phyloP scores from a whole-genome alignment of 305 asterid genomes.

The Fraxinus ornus region DNA sequence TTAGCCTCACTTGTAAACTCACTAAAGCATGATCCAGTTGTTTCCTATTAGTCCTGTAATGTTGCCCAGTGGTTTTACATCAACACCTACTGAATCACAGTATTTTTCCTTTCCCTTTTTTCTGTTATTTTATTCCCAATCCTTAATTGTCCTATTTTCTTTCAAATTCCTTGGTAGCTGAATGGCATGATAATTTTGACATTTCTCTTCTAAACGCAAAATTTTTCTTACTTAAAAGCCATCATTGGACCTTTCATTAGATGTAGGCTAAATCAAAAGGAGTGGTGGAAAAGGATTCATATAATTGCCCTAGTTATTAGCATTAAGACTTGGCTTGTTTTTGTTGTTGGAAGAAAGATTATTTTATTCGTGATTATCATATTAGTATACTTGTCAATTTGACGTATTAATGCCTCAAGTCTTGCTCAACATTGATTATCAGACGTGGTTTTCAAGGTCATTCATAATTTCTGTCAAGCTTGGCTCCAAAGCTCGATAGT shows the following conservation, averaged over 20 bases:
- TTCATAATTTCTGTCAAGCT: not conserved
- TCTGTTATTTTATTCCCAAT: not conserved
- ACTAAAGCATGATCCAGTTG: not conserved
- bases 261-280: not conserved
- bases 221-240: not conserved
- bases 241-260: not conserved
- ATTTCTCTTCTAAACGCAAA: not conserved
- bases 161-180: not conserved
- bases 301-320: not conserved
- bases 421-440: not conserved
- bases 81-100: not conserved
- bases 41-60: not conserved
- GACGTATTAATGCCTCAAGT: not conserved
- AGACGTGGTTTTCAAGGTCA: not conserved
- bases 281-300: not conserved
- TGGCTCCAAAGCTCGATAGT: not conserved
- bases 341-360: not conserved
- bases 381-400: not conserved
- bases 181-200: not conserved
- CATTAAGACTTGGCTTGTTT: not conserved
- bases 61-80: not conserved
- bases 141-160: not conserved
- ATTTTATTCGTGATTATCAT: not conserved
- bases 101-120: not conserved
- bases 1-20: not conserved